A percentile compares a stretch with the other conserved stretches of the same genome.
These are phyloP conservation scores for Ceriops zippeliana DNA, from an alignment of 345 rosid genomes.

Conservation along the genomic window DNA sequence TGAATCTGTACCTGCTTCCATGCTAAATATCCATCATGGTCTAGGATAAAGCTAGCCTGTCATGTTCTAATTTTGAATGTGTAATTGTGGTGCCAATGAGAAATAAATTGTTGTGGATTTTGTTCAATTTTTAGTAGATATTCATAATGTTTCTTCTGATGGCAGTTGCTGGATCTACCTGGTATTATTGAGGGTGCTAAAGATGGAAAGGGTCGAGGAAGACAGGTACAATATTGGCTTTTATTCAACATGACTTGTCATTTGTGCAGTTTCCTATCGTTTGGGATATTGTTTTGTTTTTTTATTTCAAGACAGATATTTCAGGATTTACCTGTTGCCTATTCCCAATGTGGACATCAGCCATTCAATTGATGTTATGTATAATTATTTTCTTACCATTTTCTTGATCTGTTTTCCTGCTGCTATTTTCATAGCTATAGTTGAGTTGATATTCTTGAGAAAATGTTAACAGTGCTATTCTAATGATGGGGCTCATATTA, in stretches of 20 bases:
- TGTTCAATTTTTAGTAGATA: not conserved
- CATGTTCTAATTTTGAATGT: too few relatives aligned
- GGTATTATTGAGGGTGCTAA: conserved; percentile 99
- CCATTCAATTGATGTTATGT: not conserved
- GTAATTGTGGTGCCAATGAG: too few relatives aligned
- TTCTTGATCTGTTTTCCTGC: not conserved
- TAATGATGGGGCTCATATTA: too few relatives aligned
- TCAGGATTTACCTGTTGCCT: not conserved
- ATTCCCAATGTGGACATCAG: not conserved
- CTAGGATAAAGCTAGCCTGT: too few relatives aligned
- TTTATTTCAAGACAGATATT: not conserved
- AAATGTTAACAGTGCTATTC: too few relatives aligned
- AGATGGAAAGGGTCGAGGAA: conserved; percentile 98
- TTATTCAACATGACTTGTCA: not conserved
- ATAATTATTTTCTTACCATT: not conserved
- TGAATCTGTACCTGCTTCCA: too few relatives aligned
- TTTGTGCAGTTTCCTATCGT: not conserved
- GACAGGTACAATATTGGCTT: conserved; percentile 53
- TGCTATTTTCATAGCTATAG: too few relatives aligned
- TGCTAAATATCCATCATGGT: too few relatives aligned
- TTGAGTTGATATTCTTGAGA: too few relatives aligned
- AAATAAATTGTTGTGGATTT: too few relatives aligned
- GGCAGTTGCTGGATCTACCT: conserved; percentile 92
- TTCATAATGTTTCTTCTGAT: not conserved
- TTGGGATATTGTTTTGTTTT: not conserved